Percentiles rank a stretch among this genome's conserved stretches.
phyloP scores from a whole-genome alignment of 129 eudicot species.

The Heracleum sosnowskyi region DNA sequence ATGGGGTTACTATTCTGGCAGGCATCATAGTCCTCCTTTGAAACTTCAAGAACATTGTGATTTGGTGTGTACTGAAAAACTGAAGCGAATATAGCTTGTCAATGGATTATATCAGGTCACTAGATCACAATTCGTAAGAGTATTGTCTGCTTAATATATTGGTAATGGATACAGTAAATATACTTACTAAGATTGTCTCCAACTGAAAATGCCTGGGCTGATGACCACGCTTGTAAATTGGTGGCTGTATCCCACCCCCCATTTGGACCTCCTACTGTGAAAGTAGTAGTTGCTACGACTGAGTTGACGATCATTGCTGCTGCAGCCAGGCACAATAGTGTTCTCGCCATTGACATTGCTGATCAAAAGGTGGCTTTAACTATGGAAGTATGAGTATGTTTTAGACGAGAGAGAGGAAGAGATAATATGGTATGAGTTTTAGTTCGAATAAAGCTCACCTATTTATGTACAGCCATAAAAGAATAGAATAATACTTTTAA shows the following conservation, averaged over 20 bases:
- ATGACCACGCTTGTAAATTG: constrained; percentile 42
- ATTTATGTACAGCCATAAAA: not conserved
- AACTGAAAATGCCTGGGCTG: constrained; percentile 38
- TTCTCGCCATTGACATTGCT: constrained; percentile 3
- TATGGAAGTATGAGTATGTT: not conserved
- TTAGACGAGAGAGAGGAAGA: not conserved
- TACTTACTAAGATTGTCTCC: constrained; percentile 57
- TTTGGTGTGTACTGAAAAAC: constrained; percentile 43
- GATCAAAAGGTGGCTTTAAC: not conserved
- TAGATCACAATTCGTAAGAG: not conserved
- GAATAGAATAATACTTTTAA: not conserved
- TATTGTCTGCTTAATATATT: not conserved
- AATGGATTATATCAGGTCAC: not conserved
- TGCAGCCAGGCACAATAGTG: constrained; percentile 23
- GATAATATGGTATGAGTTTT: not conserved
- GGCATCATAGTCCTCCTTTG: constrained; percentile 42
- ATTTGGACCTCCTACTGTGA: constrained; percentile 48
- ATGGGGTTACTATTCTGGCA: constrained; percentile 34
- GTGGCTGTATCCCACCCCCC: constrained; percentile 58
- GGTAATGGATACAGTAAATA: not conserved
- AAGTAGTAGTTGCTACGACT: constrained; percentile 35
- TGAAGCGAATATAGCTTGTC: constrained; percentile 18
- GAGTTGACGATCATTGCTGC: constrained; percentile 19
- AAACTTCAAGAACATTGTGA: constrained; percentile 57
- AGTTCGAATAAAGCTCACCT: not conserved